Evolutionary conservation across 2,329 filamentous ascomycete genomes (phyloP).

Genomic region (Aspergillus niger): DNA sequence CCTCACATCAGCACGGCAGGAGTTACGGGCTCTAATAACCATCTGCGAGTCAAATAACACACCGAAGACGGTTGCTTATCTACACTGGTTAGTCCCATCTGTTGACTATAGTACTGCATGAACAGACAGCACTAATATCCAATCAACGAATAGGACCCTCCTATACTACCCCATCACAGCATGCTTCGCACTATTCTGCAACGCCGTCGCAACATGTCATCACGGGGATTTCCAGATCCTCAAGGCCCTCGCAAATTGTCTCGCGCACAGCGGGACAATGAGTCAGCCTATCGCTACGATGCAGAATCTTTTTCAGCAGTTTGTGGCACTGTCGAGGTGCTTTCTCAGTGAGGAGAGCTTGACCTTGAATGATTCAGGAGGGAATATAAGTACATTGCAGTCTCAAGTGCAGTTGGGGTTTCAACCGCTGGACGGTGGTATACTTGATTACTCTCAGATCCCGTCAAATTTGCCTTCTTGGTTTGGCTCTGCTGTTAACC

Average conservation of each 20-base stretch:
- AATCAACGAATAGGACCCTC: conserved; percentile 19
- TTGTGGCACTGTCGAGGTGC: conserved; percentile 16
- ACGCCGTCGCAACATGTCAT: conserved; percentile 22
- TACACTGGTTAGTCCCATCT: conserved; percentile 20
- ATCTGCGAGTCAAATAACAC: not conserved
- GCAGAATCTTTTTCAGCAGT: conserved; percentile 20
- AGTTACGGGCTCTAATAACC: conserved; percentile 18
- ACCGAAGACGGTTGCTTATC: conserved; percentile 14
- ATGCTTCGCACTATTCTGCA: conserved; percentile 27
- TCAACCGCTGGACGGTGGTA: too few relatives aligned
- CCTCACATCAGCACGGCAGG: conserved; percentile 24
- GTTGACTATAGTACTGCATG: too few relatives aligned
- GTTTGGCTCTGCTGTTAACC: too few relatives aligned
- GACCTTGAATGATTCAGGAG: too few relatives aligned
- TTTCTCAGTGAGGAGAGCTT: too few relatives aligned
- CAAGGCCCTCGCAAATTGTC: conserved; percentile 18
- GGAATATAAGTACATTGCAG: too few relatives aligned
- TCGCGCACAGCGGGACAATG: conserved; percentile 16
- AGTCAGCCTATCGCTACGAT: conserved; percentile 20
- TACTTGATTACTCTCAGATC: too few relatives aligned
- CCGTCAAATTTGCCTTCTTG: too few relatives aligned
- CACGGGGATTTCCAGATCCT: conserved; percentile 23
- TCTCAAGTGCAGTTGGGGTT: too few relatives aligned
- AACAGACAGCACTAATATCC: too few relatives aligned
- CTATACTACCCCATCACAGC: conserved; percentile 26